Percentiles rank a stretch among this genome's conserved stretches.
Conservation (phyloP, 2,329 filamentous ascomycete species). For the Ceratocystiopsis brevicomis region DNA sequence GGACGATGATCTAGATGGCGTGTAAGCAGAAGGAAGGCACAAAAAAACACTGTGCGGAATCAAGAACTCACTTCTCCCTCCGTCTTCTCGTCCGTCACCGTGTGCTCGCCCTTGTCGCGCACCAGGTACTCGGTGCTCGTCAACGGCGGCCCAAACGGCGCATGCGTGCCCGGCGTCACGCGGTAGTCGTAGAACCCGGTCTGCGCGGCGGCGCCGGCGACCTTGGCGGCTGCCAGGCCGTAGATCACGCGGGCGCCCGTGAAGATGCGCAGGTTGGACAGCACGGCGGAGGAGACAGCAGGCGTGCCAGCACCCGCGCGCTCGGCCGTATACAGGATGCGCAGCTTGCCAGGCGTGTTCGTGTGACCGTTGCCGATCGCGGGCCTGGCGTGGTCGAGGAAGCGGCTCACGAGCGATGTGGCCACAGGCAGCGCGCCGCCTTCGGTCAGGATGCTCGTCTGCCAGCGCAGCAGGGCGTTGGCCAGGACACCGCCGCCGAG, state of each 20-base stretch:
- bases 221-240: constrained; percentile 55
- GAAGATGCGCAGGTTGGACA: constrained; percentile 69
- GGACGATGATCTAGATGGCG: constrained; percentile 42
- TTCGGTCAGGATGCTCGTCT: constrained; percentile 47
- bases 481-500: constrained; percentile 31
- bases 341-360: constrained; percentile 43
- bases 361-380: constrained; percentile 28
- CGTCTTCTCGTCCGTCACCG: constrained; percentile 42
- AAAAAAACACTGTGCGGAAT: not conserved
- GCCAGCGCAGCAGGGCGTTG: constrained; percentile 50
- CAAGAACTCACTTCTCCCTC: constrained; percentile 17
- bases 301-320: constrained; percentile 43
- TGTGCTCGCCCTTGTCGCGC: constrained; percentile 38
- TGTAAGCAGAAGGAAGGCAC: not conserved
- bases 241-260: constrained; percentile 68
- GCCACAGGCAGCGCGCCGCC: constrained; percentile 54
- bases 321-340: constrained; percentile 65
- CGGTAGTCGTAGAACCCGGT: constrained; percentile 33
- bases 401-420: constrained; percentile 40
- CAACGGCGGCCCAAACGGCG: constrained; percentile 68
- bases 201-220: constrained; percentile 82
- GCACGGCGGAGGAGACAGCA: constrained; percentile 44
- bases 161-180: constrained; percentile 21
- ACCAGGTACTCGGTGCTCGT: constrained; percentile 64
- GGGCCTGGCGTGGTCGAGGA: constrained; percentile 41